A percentile compares a stretch with the other conserved stretches of the same genome.
These are phyloP conservation scores for Colletotrichum viniferum DNA, from an alignment of 2,329 filamentous ascomycete genomes.

Conservation along the genomic window DNA sequence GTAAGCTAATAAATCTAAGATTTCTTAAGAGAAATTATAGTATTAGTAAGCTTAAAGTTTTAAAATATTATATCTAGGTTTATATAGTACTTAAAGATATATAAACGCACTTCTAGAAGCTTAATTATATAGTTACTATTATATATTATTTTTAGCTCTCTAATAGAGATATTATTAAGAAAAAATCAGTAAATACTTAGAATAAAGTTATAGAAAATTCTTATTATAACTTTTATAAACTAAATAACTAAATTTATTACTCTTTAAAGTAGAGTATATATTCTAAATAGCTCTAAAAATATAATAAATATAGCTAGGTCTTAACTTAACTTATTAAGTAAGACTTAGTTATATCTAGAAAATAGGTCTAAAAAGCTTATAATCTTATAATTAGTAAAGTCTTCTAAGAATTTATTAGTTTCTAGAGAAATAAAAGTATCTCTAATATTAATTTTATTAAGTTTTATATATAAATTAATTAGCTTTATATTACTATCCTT, in stretches of 20 bases:
- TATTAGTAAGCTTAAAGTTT: neutral
- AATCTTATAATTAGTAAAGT: neutral
- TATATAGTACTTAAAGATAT: neutral
- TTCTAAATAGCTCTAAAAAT: neutral
- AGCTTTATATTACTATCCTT: neutral
- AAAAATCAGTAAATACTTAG: neutral
- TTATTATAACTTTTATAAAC: neutral
- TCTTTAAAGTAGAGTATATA: neutral
- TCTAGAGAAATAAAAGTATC: neutral
- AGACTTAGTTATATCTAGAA: neutral
- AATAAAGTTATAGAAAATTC: neutral
- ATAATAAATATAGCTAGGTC: neutral
- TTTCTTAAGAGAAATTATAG: neutral
- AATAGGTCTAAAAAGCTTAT: neutral
- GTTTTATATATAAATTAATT: neutral
- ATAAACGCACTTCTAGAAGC: neutral
- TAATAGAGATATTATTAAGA: neutral
- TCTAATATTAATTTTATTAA: neutral
- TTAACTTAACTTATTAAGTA: neutral
- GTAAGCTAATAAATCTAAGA: neutral
- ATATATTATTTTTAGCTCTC: neutral
- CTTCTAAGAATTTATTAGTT: neutral
- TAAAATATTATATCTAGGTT: neutral
- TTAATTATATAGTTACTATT: neutral
- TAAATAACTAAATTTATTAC: neutral